Base-by-base conservation (phyloP, 2,329 filamentous ascomycete genomes). In the Beauveria sp. region DNA sequence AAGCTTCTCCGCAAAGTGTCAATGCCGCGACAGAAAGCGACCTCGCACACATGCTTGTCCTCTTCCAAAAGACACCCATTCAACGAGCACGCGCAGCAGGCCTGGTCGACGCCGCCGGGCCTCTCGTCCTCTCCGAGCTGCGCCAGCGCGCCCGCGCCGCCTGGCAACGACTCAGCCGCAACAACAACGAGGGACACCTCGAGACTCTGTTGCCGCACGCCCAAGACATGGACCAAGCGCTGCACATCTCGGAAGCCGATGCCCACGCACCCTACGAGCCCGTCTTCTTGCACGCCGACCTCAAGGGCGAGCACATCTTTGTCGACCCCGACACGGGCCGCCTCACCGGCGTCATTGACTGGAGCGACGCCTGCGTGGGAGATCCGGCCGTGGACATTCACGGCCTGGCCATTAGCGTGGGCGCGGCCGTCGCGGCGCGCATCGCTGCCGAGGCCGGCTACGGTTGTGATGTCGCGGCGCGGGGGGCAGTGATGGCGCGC, bases 251-350 rank as follows among this genome's bases (percentile, higher is more conserved):
- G 2, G 49, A 46, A 24, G 6, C 22, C 26, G 43, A n/a, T 3
- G 40, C 18, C 14, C 14, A 20, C 10, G 47, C 16, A 18, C 16
- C 9, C 7, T 24, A 57, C 20, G 22, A 20, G 43, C 59, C 52
- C 16, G 40, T 62, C 7, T 24, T 62, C 5, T 16, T 58, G 28
- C 60, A 62, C 28, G 60, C 60, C 1, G 60, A 62, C 26, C 28
- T 62, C 38, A 62, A 62, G 45, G 60, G 60, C 45, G 60, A 62
- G 42, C 60, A 62, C 28, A 47, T 62, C 30, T 62, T 62, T 24
- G 26, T 58, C 46, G 40, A 62, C 28, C 16, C 28, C 16, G n/a
- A 28, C 18, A 54, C 58, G 26, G 60, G 60, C 26, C 60, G 16
- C 20, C 34, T 62, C 22, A 53, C 53, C 2, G 60, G 60, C 12